Percentiles rank a stretch among this genome's conserved stretches.
Conservation (phyloP, 345 rosid genomes). For the Brassica incana region DNA sequence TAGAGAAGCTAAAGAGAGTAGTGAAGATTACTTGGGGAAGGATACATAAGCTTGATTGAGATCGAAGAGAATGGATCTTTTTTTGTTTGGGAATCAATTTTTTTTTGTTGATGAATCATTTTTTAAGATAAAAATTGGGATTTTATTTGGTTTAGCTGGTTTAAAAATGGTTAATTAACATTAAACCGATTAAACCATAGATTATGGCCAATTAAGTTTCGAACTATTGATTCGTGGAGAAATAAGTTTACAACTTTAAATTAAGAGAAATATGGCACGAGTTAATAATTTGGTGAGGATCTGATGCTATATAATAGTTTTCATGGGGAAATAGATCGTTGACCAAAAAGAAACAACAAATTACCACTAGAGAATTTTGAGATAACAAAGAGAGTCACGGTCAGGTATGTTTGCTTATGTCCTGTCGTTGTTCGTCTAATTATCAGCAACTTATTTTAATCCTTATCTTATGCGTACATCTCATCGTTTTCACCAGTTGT, state of each 20-base stretch:
- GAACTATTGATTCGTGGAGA: too few relatives aligned
- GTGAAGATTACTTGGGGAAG: slow-evolving; percentile 58
- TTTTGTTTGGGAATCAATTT: not conserved
- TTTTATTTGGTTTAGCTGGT: not conserved
- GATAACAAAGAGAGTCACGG: slow-evolving; percentile 22
- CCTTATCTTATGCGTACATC: slow-evolving; percentile 28
- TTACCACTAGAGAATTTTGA: slow-evolving; percentile 18
- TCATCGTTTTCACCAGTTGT: slow-evolving; percentile 32
- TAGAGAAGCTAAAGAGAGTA: slow-evolving; percentile 48
- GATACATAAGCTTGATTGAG: slow-evolving; percentile 64
- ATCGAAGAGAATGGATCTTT: not conserved
- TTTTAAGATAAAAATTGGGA: not conserved
- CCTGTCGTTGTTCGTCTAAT: slow-evolving; percentile 27
- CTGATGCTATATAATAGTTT: too few relatives aligned
- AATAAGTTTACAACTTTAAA: too few relatives aligned
- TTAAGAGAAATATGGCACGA: too few relatives aligned
- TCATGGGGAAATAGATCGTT: not conserved
- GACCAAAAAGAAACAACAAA: slow-evolving; percentile 9
- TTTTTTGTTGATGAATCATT: not conserved
- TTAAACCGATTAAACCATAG: too few relatives aligned
- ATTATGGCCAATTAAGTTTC: too few relatives aligned
- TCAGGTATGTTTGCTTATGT: slow-evolving; percentile 36
- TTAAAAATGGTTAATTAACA: not conserved
- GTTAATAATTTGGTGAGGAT: too few relatives aligned
- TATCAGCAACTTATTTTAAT: slow-evolving; percentile 20